Base-by-base conservation (phyloP, 129 eudicot species). In the Centella asiatica region DNA sequence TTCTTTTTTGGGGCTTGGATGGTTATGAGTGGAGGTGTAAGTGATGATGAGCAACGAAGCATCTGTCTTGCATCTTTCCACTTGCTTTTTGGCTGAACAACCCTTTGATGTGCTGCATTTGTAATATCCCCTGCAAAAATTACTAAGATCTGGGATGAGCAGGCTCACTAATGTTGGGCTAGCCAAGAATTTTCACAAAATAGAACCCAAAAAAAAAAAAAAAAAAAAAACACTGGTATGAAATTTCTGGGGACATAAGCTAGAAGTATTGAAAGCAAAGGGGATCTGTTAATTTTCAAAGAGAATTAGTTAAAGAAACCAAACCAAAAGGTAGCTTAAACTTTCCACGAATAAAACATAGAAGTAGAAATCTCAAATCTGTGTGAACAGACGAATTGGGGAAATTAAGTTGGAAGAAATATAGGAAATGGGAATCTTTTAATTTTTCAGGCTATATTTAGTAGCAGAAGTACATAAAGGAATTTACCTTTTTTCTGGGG, bases 71-170 rank as follows among this genome's bases (percentile, higher is more conserved):
- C 92, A 80, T 72, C 93, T 78, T 67, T 89, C 97, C 45, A 89
- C 95, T 78, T 89, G 97, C 67, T 89, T 89, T 44, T 82, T 85
- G 69, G 97, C 97, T 66, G 81, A 73, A 73, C 97, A 89, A 46
- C 86, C 83, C 75, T 88, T 88, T 56, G 94, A 78, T 70, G 86
- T 88, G 84, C 89, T 88, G 74, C 96, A 88, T 57, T 74, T 84
- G 86, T 88, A 88, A 70, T 88, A 88, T 0, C 96, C 94, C 69
- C 96, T 88, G 84, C 70, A 83, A 25, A 26, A 49, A 56, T 36
- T 36, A 7, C 24, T 2, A 42, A 42, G 46, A 42, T 42, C 46
- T 42, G 14, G 46, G 12, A 36, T 6, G 46, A 42, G 27, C 18
- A 44, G 55, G 50, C n/a, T n/a, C n/a, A n/a, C n/a, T n/a, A n/a